phyloP scores from a whole-genome alignment of 371 early-diverging fungal genomes.

The Actinomortierella wolfii region DNA sequence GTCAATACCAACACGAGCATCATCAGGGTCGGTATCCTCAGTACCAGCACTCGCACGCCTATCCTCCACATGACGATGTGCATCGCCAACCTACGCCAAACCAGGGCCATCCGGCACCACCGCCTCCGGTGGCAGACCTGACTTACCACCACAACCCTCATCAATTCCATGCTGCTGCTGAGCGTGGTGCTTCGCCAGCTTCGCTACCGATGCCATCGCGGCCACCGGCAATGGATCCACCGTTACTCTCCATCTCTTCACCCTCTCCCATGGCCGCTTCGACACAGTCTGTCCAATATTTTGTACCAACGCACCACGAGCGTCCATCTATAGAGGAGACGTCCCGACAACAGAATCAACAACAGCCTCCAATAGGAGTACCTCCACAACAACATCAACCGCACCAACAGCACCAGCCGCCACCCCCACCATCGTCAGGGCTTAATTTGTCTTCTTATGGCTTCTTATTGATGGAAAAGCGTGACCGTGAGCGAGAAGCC shows the following conservation, averaged over 20 bases:
- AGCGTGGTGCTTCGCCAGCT: no score
- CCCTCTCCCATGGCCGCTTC: no score
- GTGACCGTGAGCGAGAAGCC: slow-evolving; percentile 45
- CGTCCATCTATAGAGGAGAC: no score
- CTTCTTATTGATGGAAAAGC: slow-evolving; percentile 43
- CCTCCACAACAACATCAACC: slow-evolving; percentile 18
- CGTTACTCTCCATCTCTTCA: slow-evolving; percentile 33
- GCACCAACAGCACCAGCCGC: slow-evolving; percentile 10
- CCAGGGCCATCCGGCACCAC: not conserved
- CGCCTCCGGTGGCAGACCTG: not conserved
- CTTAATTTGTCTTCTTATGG: slow-evolving; percentile 43
- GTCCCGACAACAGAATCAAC: no score
- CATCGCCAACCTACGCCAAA: not conserved
- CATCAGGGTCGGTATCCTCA: slow-evolving; percentile 9
- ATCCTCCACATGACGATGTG: not conserved
- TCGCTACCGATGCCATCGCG: no score
- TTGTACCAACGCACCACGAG: no score
- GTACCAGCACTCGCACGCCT: not conserved
- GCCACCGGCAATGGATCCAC: slow-evolving; percentile 15
- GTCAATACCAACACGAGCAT: slow-evolving; percentile 1
- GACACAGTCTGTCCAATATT: no score
- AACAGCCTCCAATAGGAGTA: slow-evolving; percentile 23
- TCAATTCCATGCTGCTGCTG: no score
- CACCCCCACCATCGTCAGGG: slow-evolving; percentile 35
- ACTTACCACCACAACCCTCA: not conserved